These are phyloP conservation scores for Basidioascus undulatus DNA, from an alignment of 768 basidiomycete genomes.

Conservation along the genomic window DNA sequence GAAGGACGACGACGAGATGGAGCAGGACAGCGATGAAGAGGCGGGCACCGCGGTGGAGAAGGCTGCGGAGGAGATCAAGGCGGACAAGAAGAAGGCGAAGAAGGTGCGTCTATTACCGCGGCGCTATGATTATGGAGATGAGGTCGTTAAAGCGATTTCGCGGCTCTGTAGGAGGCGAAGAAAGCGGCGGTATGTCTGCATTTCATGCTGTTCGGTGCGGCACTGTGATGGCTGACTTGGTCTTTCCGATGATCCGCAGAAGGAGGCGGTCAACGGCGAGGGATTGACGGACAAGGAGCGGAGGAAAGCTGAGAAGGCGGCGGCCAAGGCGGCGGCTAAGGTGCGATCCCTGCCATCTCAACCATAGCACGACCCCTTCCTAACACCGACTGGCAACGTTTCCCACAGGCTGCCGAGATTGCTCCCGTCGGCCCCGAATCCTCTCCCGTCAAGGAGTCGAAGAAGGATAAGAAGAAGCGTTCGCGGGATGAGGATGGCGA, in stretches of 20 bases:
- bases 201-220: slow-evolving; percentile 22
- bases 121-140: slow-evolving; percentile 20
- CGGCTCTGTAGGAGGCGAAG: slow-evolving; percentile 17
- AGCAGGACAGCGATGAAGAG: slow-evolving; percentile 64
- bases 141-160: slow-evolving; percentile 20
- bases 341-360: too few species aligned
- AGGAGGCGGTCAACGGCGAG: slow-evolving; percentile 13
- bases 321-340: slow-evolving; percentile 59
- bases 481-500: slow-evolving; percentile 14
- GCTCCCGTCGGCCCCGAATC: slow-evolving; percentile 23
- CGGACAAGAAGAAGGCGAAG: slow-evolving; percentile 23
- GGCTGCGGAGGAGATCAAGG: slow-evolving; percentile 29
- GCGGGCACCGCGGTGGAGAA: slow-evolving; percentile 62
- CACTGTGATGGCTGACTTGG: slow-evolving; percentile 5
- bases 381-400: too few species aligned
- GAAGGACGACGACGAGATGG: slow-evolving; percentile 46
- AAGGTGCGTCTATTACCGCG: slow-evolving; percentile 10
- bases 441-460: slow-evolving; percentile 12
- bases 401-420: too few species aligned
- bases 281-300: slow-evolving; percentile 47
- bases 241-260: slow-evolving; percentile 10
- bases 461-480: slow-evolving; percentile 21
- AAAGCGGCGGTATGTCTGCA: slow-evolving; percentile 17
- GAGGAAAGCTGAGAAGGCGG: slow-evolving; percentile 46
- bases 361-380: too few species aligned